Conservation (phyloP, 202 grass and related monocot genomes). For the Digitaria exilis region DNA sequence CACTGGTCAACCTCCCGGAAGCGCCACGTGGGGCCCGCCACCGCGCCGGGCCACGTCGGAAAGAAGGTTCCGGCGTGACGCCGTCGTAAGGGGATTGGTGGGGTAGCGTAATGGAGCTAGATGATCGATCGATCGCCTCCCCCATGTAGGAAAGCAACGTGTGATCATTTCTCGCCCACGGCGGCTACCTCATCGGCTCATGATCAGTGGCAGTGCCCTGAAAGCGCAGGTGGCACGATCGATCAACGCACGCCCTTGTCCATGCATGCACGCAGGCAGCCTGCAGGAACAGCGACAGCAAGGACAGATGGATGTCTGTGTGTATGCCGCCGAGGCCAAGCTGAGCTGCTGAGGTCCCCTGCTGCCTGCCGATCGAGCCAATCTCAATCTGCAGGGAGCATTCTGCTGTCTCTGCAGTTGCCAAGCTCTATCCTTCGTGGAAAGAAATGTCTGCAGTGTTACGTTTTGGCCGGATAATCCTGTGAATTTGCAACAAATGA, state of each 20-base stretch:
- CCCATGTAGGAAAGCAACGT: constrained; percentile 28
- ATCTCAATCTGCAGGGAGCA: not conserved
- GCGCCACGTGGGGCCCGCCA: not conserved
- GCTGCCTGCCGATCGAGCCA: not conserved
- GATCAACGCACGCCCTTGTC: constrained; percentile 15
- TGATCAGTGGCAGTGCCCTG: constrained; percentile 1
- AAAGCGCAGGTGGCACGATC: not conserved
- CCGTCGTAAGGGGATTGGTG: not conserved
- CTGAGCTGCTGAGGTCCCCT: not conserved
- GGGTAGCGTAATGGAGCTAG: constrained; percentile 16
- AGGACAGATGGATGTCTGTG: constrained; percentile 1
- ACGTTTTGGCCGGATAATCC: not conserved
- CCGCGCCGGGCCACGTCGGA: not conserved
- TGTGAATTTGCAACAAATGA: not conserved
- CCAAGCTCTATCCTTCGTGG: too few species aligned
- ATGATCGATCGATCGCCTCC: not conserved
- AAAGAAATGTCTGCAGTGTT: not conserved
- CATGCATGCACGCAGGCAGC: not conserved
- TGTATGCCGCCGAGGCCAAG: not conserved
- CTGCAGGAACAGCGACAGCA: not conserved
- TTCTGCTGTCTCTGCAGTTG: not conserved
- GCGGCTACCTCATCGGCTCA: not conserved
- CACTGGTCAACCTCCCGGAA: constrained; percentile 16
- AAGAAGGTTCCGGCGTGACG: constrained; percentile 20
- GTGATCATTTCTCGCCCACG: not conserved